Evolutionary conservation across 768 basidiomycete species (phyloP).

Genomic region (Leucosporidium creatinivorum): DNA sequence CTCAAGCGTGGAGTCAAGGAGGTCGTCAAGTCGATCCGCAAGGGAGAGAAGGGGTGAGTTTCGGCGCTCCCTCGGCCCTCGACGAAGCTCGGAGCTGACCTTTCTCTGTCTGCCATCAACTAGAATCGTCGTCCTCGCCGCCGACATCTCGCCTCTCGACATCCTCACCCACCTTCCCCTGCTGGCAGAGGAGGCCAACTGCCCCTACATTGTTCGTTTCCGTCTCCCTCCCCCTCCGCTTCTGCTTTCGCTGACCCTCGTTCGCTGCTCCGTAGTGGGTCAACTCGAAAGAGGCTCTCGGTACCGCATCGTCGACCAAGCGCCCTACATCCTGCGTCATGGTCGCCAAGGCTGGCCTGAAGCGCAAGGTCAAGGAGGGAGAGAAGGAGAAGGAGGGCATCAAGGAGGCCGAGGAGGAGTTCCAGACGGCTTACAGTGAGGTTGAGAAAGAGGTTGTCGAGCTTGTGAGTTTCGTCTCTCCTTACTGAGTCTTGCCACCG

Average conservation of each 20-base stretch:
- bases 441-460: slow-evolving; percentile 76
- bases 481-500: no score
- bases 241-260: neutral
- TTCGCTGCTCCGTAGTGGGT: slow-evolving; percentile 44
- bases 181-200: slow-evolving; percentile 83
- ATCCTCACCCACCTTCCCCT: slow-evolving; percentile 96
- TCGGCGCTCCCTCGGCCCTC: neutral
- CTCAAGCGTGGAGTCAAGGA: slow-evolving; percentile 98
- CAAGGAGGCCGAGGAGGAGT: slow-evolving; percentile 64
- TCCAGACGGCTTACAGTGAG: slow-evolving; percentile 76
- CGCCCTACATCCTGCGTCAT: slow-evolving; percentile 97
- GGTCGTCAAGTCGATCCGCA: slow-evolving; percentile 92
- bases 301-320: slow-evolving; percentile 91
- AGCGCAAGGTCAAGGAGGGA: slow-evolving; percentile 56
- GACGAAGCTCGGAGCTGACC: neutral
- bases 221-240: neutral
- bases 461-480: slow-evolving; percentile 40
- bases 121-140: slow-evolving; percentile 84
- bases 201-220: slow-evolving; percentile 73
- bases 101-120: neutral
- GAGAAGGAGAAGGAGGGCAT: slow-evolving; percentile 43
- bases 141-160: slow-evolving; percentile 95
- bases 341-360: slow-evolving; percentile 75
- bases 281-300: slow-evolving; percentile 87
- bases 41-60: slow-evolving; percentile 89